Evolutionary conservation across 1,139 yeast species (phyloP), one percentile per base, ranked within the genome.

Genomic region (Debaryomyces subglobosus): DNA sequence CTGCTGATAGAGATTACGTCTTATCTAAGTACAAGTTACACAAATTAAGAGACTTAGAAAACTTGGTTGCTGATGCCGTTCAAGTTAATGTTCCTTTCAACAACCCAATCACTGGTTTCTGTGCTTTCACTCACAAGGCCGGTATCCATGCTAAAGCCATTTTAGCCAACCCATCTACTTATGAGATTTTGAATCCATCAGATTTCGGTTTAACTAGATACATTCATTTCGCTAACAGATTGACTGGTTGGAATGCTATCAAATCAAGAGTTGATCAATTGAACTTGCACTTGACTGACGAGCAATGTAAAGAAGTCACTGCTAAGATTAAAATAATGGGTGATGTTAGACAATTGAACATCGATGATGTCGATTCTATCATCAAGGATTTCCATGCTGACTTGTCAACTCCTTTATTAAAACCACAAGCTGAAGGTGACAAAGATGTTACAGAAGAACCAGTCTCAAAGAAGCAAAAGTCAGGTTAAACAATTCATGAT

Each of bases 111-210:
- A 94, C 99, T 44, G 99, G 99, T 48, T 94, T 94, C 86, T 94
- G 98, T 79, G 99, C 99, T 47, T 94, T 94, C 77, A 94, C 99
- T 49, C 99, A 94, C 80, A 94, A 94, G 81, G 99, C 99, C 49
- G 99, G 99, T 77, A 92, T 94, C 65, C 99, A 94, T 69, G 98
- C 99, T 64, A 94, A 94, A 81, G 98, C 98, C 51, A 94, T 94
- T 62, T 83, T 94, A 61, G 99, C 99, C 53, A 94, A 94, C 76
- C 99, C 99, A 56, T 90, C 97, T 38, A 94, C 98, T 34, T 94
- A 94, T 70, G 99, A 94, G 78, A 94, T 94, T 63, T 82, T 94
- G 68, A 89, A 89, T 69, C 99, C 99, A 53, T 77, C 88, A 30
- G 98, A 92, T 74, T 92, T 92, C 68, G 98, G 98, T 69, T 83